These are phyloP conservation scores for Paecilomyces dactylethromorphus DNA, from an alignment of 2,329 filamentous ascomycete genomes.

Conservation along the genomic window DNA sequence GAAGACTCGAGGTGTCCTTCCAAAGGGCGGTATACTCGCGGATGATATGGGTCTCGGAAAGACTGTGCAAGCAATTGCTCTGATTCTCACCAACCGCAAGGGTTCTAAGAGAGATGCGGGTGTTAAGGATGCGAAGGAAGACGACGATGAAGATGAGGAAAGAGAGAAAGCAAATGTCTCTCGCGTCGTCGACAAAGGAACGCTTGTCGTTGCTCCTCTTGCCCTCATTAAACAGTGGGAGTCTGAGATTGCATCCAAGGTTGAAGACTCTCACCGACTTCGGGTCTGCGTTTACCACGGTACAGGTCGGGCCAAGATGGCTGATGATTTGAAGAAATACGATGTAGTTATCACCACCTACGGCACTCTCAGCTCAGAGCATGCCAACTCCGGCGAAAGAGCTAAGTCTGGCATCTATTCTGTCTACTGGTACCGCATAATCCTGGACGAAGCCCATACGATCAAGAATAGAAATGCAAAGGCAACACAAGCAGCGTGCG, in stretches of 20 bases:
- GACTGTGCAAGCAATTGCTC: conserved; percentile 85
- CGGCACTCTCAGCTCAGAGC: conserved; percentile 88
- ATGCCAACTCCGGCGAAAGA: conserved; percentile 60
- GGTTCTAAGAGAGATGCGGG: conserved; percentile 43
- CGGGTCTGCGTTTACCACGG: conserved; percentile 89
- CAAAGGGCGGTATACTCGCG: conserved; percentile 89
- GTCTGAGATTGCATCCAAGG: conserved; percentile 78
- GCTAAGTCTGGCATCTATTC: conserved; percentile 77
- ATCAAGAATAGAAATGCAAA: conserved; percentile 99
- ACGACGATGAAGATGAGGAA: conserved; percentile 41
- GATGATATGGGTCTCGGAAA: conserved; percentile 96
- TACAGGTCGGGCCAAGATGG: conserved; percentile 71
- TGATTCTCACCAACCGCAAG: conserved; percentile 77
- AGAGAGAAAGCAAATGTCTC: conserved; percentile 58
- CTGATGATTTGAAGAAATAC: conserved; percentile 70
- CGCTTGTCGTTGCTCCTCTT: conserved; percentile 85
- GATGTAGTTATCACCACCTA: conserved; percentile 98
- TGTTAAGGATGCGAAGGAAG: conserved; percentile 41
- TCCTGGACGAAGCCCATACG: conserved; percentile 93
- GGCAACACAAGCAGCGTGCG: conserved; percentile 85
- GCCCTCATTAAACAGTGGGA: conserved; percentile 98
- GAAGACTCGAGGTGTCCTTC: conserved; percentile 70
- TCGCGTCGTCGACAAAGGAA: conserved; percentile 65
- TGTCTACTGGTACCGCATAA: conserved; percentile 88
- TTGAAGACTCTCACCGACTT: conserved; percentile 61